Percentiles rank a stretch among this genome's conserved stretches.
Evolutionary conservation across 345 rosid genomes (phyloP).

Genomic region (Syzygium aqueum): DNA sequence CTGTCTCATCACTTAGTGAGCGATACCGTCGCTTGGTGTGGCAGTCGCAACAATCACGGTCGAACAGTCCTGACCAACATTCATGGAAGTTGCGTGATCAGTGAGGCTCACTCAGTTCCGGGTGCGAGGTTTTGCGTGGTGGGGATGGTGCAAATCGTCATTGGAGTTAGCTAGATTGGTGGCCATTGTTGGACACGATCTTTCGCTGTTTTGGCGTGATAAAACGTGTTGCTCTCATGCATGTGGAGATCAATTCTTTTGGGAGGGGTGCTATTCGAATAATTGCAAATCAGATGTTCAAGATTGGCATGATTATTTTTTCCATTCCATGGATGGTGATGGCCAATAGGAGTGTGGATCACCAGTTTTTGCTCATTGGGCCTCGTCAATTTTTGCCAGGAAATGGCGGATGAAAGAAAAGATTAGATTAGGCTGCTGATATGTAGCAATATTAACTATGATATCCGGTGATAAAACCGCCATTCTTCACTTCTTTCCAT

Average conservation of each 20-base stretch:
- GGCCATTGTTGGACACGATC: not conserved
- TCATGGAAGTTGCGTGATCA: not conserved
- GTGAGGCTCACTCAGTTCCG: not conserved
- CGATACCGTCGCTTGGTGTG: not conserved
- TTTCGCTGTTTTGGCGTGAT: not conserved
- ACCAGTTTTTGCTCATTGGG: not conserved
- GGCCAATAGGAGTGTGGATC: not conserved
- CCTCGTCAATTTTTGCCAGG: not conserved
- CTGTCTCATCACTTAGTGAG: not conserved
- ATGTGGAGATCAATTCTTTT: not conserved
- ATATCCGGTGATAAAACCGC: not conserved
- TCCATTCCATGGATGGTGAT: not conserved
- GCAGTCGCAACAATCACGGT: not conserved
- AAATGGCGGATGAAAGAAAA: not conserved
- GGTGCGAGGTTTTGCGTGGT: not conserved
- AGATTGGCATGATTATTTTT: not conserved
- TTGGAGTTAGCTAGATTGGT: not conserved
- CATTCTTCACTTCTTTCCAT: not conserved
- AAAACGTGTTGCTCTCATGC: not conserved
- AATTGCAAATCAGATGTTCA: not conserved
- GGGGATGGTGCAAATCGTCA: not conserved
- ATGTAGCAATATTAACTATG: not conserved
- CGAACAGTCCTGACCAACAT: not conserved
- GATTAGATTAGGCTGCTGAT: not conserved
- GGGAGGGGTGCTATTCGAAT: not conserved